phyloP scores from a whole-genome alignment of 352 stramenopile species.

The Aphanomyces invadans region DNA sequence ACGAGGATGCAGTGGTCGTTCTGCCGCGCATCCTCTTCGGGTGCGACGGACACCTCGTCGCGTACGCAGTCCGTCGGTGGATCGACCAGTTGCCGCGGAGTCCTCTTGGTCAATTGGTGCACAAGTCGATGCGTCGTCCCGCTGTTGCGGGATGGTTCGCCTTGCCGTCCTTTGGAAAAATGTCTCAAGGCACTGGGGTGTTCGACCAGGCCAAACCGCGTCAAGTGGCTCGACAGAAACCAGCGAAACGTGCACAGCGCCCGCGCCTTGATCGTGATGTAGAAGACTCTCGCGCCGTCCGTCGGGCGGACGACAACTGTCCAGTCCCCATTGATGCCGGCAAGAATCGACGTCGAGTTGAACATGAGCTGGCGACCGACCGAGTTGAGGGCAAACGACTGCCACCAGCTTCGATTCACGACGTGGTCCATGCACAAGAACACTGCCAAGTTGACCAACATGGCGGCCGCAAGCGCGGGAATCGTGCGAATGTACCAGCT shows the following conservation, averaged over 20 bases:
- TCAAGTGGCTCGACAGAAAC: slow-evolving; percentile 8
- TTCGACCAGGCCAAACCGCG: slow-evolving; percentile 8
- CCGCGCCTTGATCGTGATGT: background rate
- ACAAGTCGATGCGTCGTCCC: no score
- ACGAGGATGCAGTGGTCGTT: no score
- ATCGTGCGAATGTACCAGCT: background rate
- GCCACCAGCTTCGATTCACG: background rate
- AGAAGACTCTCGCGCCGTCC: background rate
- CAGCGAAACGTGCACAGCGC: slow-evolving; percentile 14
- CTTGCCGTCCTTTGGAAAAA: no score
- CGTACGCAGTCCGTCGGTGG: no score
- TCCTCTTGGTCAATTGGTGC: no score
- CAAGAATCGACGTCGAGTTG: slow-evolving; percentile 9
- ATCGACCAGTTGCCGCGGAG: no score
- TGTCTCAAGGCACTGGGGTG: background rate
- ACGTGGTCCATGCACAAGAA: background rate
- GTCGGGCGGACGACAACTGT: background rate
- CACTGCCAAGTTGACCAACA: slow-evolving; percentile 4
- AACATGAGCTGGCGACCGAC: slow-evolving; percentile 9
- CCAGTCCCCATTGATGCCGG: background rate
- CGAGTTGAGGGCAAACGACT: background rate
- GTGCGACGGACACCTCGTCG: no score
- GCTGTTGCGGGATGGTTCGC: no score
- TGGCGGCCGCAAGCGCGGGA: background rate
- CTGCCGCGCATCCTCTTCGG: no score